Base-by-base conservation (phyloP, 352 stramenopile species). In the Phytopythium helicoides region DNA sequence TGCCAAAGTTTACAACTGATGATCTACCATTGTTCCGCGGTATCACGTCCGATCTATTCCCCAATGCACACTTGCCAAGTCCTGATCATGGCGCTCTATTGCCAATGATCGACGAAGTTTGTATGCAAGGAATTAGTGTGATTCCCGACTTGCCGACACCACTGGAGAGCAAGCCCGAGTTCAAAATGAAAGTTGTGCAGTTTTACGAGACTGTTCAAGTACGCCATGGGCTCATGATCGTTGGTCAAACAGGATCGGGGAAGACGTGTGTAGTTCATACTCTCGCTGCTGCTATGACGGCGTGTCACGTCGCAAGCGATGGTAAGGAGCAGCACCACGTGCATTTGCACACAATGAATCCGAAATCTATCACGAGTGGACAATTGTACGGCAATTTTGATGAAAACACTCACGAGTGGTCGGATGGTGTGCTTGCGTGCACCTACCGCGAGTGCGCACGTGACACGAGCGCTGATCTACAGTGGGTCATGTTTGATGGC, bases 131-230 rank as follows among this genome's bases (percentile, higher is more conserved):
- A 18, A 72, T 94, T 3, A 58, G 58, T 1, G 75, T 93, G 36
- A 63, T 89, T 3, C 81, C 81, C 0, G 82, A 92, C 38, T 52
- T 74, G 11, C 55, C 66, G 36, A 55, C 88, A 7, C 75, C 81
- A 6, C 61, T 95, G 1, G 78, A 93, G 38, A 86, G 78, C 62
- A 93, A 91, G 39, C 67, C 76, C 3, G 79, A 89, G 56, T 95
- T 94, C 59, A 88, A 85, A 54, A 84, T 86, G 77, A 94, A 93
- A 41, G 77, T 98, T 11, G 79, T 98, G 7, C 90, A 98, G 65
- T 92, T 98, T 36, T 98, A 98, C 66, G 94, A 98, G 56, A 98
- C 96, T 0, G 81, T 93, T 47, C 83, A 98, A 16, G 94, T 98
- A 21, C 82, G 94, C 12, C 94, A 98, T 57, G 94, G 94, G 0